A percentile compares a stretch with the other conserved stretches of the same genome.
These are phyloP conservation scores for Coemansia sp. DNA, from an alignment of 192 early-diverging fungal species.

Conservation along the genomic window DNA sequence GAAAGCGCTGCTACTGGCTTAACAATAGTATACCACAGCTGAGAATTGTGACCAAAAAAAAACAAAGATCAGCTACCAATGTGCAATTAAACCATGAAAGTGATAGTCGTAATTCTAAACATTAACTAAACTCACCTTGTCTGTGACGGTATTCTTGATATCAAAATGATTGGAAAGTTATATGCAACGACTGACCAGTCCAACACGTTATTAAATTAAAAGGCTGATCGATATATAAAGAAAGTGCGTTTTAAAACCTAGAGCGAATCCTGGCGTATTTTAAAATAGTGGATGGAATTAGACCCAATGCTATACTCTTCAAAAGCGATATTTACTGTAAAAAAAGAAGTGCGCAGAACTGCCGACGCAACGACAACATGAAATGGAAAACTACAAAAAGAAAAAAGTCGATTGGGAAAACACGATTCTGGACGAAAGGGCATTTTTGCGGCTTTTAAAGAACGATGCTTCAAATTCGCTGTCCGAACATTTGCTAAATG, in stretches of 20 bases:
- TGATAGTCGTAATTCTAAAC: no score
- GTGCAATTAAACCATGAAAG: no score
- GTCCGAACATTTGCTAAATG: background rate
- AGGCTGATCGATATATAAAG: no score
- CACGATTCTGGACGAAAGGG: background rate
- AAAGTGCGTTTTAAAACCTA: no score
- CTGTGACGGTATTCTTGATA: background rate
- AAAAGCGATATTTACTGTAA: background rate
- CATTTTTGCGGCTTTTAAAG: background rate
- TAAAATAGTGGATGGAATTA: background rate
- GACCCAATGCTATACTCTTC: background rate
- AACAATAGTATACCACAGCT: no score
- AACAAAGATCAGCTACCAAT: no score
- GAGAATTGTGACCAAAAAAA: no score
- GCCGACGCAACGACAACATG: background rate
- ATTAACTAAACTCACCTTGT: background rate
- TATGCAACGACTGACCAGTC: background rate
- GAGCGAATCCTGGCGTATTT: no score
- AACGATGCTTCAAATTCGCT: background rate
- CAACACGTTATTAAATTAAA: background rate
- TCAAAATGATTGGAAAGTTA: background rate
- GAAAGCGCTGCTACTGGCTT: no score
- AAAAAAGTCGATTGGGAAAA: background rate
- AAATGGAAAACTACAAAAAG: background rate
- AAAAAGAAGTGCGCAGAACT: background rate